Percentiles rank a stretch among this genome's conserved stretches.
phyloP scores from a whole-genome alignment of 495 filamentous ascomycete species.

The Chaetomium fimeti region DNA sequence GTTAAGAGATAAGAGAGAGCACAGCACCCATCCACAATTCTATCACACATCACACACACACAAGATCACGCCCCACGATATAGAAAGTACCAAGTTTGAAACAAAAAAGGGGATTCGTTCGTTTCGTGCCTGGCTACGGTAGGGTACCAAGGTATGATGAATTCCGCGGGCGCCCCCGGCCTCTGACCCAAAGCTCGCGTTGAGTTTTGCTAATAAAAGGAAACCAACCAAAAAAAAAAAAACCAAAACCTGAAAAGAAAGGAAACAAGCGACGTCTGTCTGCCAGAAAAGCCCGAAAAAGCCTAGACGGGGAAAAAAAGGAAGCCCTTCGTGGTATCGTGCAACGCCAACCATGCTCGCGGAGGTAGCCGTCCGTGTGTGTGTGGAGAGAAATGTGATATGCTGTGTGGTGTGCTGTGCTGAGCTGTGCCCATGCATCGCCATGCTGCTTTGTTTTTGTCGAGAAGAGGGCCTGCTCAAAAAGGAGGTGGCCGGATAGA shows the following conservation, averaged over 20 bases:
- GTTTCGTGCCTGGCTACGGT: constrained; percentile 3
- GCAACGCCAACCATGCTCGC: constrained; percentile 36
- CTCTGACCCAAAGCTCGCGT: neutral
- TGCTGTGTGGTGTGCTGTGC: constrained; percentile 25
- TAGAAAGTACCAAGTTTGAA: neutral
- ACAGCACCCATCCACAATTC: no score
- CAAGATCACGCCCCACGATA: neutral
- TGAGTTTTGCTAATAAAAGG: neutral
- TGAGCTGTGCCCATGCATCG: constrained; percentile 8
- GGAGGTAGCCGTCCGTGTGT: constrained; percentile 4
- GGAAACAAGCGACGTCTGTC: neutral
- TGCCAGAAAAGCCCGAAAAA: neutral
- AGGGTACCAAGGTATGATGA: constrained; percentile 4
- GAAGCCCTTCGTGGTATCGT: constrained; percentile 31
- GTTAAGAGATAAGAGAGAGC: no score
- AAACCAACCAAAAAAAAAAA: neutral
- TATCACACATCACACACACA: neutral
- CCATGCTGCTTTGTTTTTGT: constrained; percentile 23
- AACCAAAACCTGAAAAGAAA: neutral
- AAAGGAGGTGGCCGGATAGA: constrained; percentile 23
- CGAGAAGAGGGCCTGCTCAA: constrained; percentile 6
- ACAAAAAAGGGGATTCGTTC: constrained; percentile 1
- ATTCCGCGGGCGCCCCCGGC: neutral
- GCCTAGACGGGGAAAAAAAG: neutral
- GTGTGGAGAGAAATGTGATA: neutral